These are phyloP conservation scores for Suillus lakei DNA, from an alignment of 768 basidiomycete species.

Conservation along the genomic window DNA sequence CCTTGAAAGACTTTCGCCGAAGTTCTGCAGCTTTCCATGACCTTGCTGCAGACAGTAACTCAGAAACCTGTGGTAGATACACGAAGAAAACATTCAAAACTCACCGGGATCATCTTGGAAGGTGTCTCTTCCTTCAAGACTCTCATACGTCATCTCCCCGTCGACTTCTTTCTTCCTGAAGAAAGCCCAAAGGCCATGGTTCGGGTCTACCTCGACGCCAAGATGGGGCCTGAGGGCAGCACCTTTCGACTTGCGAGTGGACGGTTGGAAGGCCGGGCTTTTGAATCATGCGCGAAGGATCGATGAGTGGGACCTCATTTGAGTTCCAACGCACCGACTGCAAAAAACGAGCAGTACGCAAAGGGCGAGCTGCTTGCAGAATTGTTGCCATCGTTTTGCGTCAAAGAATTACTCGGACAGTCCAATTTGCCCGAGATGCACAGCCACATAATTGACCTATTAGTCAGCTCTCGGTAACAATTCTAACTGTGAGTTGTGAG, in stretches of 20 bases:
- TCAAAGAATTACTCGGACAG: background rate
- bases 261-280: background rate
- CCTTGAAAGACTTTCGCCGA: slow-evolving; percentile 88
- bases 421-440: slow-evolving; percentile 15
- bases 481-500: no score
- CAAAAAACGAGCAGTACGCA: slow-evolving; percentile 19
- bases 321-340: slow-evolving; percentile 27
- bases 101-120: slow-evolving; percentile 40
- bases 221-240: slow-evolving; percentile 47
- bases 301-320: slow-evolving; percentile 17
- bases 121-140: slow-evolving; percentile 39
- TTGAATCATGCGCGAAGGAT: slow-evolving; percentile 9
- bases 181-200: slow-evolving; percentile 81
- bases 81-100: slow-evolving; percentile 15
- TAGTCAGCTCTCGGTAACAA: no score
- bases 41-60: slow-evolving; percentile 62
- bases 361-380: slow-evolving; percentile 25
- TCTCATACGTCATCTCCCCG: slow-evolving; percentile 60
- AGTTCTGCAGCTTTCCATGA: slow-evolving; percentile 88
- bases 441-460: slow-evolving; percentile 26
- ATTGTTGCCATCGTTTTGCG: slow-evolving; percentile 24
- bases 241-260: slow-evolving; percentile 17
- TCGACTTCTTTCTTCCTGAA: slow-evolving; percentile 63
- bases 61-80: slow-evolving; percentile 1
- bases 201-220: slow-evolving; percentile 49